A percentile compares a stretch with the other conserved stretches of the same genome.
Conservation (phyloP, 2,329 filamentous ascomycete genomes). For the Zymoseptoria pseudotritici region DNA sequence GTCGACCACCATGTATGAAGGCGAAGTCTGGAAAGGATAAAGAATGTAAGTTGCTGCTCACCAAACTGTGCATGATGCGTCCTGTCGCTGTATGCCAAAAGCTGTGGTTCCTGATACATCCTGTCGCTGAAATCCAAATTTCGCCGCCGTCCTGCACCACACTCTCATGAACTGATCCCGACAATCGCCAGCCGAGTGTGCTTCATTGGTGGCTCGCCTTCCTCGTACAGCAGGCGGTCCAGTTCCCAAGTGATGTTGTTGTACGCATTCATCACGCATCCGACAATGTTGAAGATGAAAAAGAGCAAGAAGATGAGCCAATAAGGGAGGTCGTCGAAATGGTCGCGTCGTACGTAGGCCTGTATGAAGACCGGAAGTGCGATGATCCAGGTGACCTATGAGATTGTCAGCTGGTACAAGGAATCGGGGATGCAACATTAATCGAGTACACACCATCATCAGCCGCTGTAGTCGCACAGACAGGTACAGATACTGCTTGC, state of each 20-base stretch:
- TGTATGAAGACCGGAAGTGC: conserved; percentile 26
- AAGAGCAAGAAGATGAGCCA: conserved; percentile 30
- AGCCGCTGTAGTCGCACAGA: conserved; percentile 26
- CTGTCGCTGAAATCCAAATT: not conserved
- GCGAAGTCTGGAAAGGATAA: not conserved
- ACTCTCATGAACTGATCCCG: conserved; percentile 17
- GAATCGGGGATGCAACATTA: conserved; percentile 20
- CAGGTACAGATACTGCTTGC: conserved; percentile 27
- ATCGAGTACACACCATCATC: conserved; percentile 22
- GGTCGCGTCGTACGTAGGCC: conserved; percentile 25
- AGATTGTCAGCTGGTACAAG: conserved; percentile 3
- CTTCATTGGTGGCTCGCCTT: conserved; percentile 22
- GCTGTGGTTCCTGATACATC: too few relatives aligned
- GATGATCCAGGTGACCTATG: conserved; percentile 26
- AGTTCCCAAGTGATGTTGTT: conserved; percentile 19
- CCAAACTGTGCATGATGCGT: not conserved
- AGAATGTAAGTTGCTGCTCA: not conserved
- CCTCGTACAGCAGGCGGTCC: conserved; percentile 19
- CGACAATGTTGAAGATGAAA: conserved; percentile 30
- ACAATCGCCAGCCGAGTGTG: conserved; percentile 23
- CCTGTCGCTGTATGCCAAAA: not conserved
- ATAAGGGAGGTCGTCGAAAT: conserved; percentile 20
- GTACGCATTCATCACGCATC: conserved; percentile 31
- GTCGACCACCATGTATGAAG: not conserved
- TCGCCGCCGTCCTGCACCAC: not conserved